Evolutionary conservation across 2,329 filamentous ascomycete genomes (phyloP), one percentile per base, ranked within the genome.

Genomic region (Sarocladiaceae sp.): DNA sequence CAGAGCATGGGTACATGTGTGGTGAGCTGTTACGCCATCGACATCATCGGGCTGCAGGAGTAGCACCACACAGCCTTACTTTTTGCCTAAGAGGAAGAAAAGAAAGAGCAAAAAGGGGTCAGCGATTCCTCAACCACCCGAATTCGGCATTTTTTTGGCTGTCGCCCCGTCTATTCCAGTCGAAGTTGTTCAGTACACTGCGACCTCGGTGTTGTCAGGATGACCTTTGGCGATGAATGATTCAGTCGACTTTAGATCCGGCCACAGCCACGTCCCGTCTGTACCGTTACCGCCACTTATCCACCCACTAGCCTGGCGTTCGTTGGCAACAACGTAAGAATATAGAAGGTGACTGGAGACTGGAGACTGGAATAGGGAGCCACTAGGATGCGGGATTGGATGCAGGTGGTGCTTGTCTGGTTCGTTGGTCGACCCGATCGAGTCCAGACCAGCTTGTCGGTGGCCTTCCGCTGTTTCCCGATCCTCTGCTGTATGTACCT

Each of bases 1-100:
- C 40, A 44, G 40, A 10, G 40, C n/a, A 23, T 44, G 4, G 4
- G 40, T 4, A 5, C 15, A 8, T 44, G 40, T 20, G 40, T 44
- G 40, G 8, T n/a, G n/a, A n/a, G 22, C 28, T 28, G 23, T 44
- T 44, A 28, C 40, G 40, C 40, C 40, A 44, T 44, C 40, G 40
- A 44, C 40, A 44, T 44, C 40, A 44, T 44, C 5, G 40, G 40
- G 23, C 23, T 4, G 40, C 40, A 36, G 33, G 12, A n/a, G n/a
- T n/a, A n/a, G n/a, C 33, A 17, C 8, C 33, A n/a, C 8, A n/a
- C 15, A n/a, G 33, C 7, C 15, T 31, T 31, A 31, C 29, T 15
- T 31, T 8, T 10, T n/a, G 23, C 37, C 20, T 4, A 4, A 8
- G 15, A 23, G 15, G 17, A n/a, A n/a, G n/a, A n/a, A n/a, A n/a